Conservation (phyloP, 2,329 filamentous ascomycete genomes). For the Colletotrichum magnum region DNA sequence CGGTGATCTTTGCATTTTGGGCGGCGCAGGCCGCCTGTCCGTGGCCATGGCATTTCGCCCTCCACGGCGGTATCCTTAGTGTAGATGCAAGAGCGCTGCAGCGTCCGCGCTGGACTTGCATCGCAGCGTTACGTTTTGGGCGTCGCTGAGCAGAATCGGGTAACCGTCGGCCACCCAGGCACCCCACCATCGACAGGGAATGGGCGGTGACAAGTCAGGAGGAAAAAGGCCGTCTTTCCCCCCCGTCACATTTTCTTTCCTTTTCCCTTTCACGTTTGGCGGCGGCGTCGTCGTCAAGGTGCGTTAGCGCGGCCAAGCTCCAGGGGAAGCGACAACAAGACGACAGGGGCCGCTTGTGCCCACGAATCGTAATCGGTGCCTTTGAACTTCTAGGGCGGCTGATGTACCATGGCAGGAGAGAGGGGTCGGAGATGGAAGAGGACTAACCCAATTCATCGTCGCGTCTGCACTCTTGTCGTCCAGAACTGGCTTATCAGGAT, state of each 20-base stretch:
- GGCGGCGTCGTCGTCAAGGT: slow-evolving; percentile 23
- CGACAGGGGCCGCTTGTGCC: slow-evolving; percentile 39
- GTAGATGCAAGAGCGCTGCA: slow-evolving; percentile 17
- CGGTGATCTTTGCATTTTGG: slow-evolving; percentile 15
- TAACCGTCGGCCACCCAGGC: slow-evolving; percentile 19
- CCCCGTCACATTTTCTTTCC: too few relatives aligned
- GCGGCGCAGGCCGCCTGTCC: not conserved
- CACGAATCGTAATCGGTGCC: slow-evolving; percentile 31
- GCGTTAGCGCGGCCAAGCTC: slow-evolving; percentile 36
- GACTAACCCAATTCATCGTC: slow-evolving; percentile 29
- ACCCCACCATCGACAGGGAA: slow-evolving; percentile 11
- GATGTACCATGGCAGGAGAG: slow-evolving; percentile 14
- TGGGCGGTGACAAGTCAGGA: slow-evolving; percentile 12
- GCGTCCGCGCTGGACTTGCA: slow-evolving; percentile 24
- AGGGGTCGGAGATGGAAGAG: slow-evolving; percentile 20
- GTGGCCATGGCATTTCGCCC: not conserved
- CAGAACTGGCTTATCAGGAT: slow-evolving; percentile 26
- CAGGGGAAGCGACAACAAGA: slow-evolving; percentile 24
- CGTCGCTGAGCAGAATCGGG: slow-evolving; percentile 30
- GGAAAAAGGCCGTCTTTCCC: slow-evolving; percentile 13
- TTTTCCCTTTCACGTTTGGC: too few relatives aligned
- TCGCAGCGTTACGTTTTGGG: slow-evolving; percentile 30
- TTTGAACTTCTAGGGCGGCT: slow-evolving; percentile 18
- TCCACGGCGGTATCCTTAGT: slow-evolving; percentile 13
- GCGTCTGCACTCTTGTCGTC: slow-evolving; percentile 26